phyloP scores from a whole-genome alignment of 106 monocot genomes.

The Amphibolis antarctica region DNA sequence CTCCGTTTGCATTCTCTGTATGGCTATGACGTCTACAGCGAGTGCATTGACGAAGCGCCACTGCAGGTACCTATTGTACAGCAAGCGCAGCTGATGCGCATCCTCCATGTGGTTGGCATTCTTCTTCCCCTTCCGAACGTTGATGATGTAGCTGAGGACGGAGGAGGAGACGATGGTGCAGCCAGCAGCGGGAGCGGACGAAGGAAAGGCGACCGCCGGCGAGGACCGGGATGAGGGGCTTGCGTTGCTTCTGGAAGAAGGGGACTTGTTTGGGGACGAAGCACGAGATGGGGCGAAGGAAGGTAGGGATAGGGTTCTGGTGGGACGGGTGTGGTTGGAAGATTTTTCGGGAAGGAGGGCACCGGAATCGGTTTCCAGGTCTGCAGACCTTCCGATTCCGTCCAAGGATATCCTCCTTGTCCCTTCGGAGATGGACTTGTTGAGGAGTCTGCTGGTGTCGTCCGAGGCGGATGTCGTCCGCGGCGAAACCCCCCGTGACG shows the following conservation, averaged over 20 bases:
- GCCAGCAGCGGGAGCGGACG: constrained; percentile 14
- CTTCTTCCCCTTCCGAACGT: constrained; percentile 46
- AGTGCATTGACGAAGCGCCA: constrained; percentile 76
- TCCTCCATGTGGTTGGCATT: constrained; percentile 42
- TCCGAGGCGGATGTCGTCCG: constrained; percentile 15
- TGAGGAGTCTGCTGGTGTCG: constrained; percentile 9
- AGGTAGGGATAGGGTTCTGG: constrained; percentile 30
- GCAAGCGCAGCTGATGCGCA: constrained; percentile 58
- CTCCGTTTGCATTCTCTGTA: constrained; percentile 55
- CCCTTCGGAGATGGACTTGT: constrained; percentile 12
- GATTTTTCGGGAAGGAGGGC: constrained; percentile 9
- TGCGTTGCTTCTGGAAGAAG: constrained; percentile 5
- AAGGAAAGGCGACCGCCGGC: constrained; percentile 31
- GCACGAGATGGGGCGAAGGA: constrained; percentile 10
- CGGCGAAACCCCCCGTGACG: constrained; percentile 40
- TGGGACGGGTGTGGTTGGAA: constrained; percentile 19
- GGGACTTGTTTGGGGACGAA: constrained; percentile 44
- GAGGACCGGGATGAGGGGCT: constrained; percentile 35
- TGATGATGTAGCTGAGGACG: constrained; percentile 30
- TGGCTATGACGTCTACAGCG: constrained; percentile 28
- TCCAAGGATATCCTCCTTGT: constrained; percentile 12
- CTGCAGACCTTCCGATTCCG: constrained; percentile 9
- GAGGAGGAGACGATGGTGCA: constrained; percentile 24
- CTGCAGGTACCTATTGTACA: constrained; percentile 54
- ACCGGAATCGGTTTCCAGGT: not conserved